Conservation (phyloP, 1,284 basidiomycete genomes). For the Wolfiporia cocos region DNA sequence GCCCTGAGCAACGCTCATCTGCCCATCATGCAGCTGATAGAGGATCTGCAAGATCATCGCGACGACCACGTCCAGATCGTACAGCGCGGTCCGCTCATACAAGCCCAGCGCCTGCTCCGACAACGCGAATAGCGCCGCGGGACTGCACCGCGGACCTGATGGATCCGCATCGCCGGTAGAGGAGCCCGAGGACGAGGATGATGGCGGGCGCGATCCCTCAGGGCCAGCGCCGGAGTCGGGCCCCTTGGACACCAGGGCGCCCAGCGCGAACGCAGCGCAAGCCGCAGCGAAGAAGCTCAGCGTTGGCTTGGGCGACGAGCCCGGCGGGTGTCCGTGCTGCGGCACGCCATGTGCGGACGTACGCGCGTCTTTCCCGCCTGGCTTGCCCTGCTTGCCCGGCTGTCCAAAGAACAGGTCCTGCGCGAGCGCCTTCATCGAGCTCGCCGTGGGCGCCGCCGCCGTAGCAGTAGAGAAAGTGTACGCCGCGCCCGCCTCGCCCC, state of each 20-base stretch:
- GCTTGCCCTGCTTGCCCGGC: constrained; percentile 9
- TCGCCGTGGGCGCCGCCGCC: constrained; percentile 4
- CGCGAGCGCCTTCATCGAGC: constrained; percentile 26
- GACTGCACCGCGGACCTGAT: constrained; percentile 21
- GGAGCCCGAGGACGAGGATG: constrained; percentile 9
- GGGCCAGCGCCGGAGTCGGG: constrained; percentile 13
- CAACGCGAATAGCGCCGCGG: constrained; percentile 36
- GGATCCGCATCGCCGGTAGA: background rate
- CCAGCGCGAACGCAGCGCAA: constrained; percentile 50
- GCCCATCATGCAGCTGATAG: constrained; percentile 45
- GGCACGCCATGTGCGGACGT: constrained; percentile 7
- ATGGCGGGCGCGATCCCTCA: constrained; percentile 1
- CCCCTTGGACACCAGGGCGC: constrained; percentile 34
- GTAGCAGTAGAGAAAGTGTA: background rate
- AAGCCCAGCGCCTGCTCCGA: constrained; percentile 39
- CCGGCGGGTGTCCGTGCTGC: constrained; percentile 9
- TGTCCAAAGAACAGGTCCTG: constrained; percentile 27
- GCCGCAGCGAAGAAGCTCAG: constrained; percentile 55
- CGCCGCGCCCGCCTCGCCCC: constrained; percentile 22
- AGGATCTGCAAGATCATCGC: constrained; percentile 48
- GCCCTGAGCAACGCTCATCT: constrained; percentile 34
- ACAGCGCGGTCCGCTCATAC: constrained; percentile 34
- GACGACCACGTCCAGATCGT: constrained; percentile 46
- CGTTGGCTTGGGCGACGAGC: constrained; percentile 30
- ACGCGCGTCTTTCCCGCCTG: constrained; percentile 6